A percentile compares a stretch with the other conserved stretches of the same genome.
Evolutionary conservation across 306 rosid species (phyloP).

Genomic region (Psophocarpus tetragonolobus): DNA sequence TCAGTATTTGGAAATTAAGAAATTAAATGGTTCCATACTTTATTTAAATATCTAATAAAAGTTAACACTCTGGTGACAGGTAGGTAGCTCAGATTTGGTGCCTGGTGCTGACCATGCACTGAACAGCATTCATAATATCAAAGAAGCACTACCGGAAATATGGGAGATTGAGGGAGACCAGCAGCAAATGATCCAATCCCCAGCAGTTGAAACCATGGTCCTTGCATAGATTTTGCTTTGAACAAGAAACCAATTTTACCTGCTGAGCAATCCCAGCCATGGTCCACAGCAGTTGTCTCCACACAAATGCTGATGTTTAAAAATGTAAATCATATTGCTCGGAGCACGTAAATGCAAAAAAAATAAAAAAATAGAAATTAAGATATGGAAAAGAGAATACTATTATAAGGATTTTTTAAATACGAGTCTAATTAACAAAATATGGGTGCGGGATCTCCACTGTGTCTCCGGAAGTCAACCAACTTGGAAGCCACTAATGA

Average conservation of each 20-base stretch:
- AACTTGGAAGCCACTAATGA: background rate
- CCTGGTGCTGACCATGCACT: conserved; percentile 70
- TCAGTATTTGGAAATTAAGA: background rate
- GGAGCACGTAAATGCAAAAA: background rate
- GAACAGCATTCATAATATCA: conserved; percentile 68
- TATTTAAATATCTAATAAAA: background rate
- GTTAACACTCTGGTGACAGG: conserved; percentile 42
- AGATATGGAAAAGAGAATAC: background rate
- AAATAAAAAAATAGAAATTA: background rate
- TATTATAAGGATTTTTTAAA: background rate
- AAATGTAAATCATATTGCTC: background rate
- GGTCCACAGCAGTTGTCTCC: background rate
- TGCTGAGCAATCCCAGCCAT: background rate
- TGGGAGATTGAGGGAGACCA: conserved; percentile 40
- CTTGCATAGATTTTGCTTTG: conserved; percentile 22
- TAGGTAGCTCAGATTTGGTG: conserved; percentile 58
- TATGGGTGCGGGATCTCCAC: background rate
- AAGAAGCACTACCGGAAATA: conserved; percentile 67
- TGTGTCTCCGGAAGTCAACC: conserved; percentile 8
- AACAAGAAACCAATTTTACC: background rate
- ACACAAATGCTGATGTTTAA: background rate
- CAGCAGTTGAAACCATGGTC: conserved; percentile 32
- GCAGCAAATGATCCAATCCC: conserved; percentile 15
- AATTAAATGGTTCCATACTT: background rate
- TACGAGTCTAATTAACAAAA: conserved; percentile 20